Percentiles rank a stretch among this genome's conserved stretches.
Conservation (phyloP, 2,329 filamentous ascomycete species). For the Fusarium temperatum region DNA sequence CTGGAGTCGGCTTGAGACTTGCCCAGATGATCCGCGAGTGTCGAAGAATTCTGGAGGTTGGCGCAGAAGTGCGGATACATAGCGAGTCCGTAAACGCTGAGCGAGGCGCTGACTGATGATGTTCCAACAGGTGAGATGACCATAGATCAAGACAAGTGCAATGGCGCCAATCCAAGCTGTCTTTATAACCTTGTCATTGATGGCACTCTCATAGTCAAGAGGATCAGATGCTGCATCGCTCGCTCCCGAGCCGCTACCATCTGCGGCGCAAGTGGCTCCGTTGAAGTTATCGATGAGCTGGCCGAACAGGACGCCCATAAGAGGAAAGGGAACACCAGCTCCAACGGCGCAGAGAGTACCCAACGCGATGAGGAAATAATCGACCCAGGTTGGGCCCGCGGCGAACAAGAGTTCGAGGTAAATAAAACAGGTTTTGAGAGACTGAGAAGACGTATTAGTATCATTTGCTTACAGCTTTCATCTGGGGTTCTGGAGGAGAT, state of each 20-base stretch:
- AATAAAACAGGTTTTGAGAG: slow-evolving; percentile 18
- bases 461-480: not conserved
- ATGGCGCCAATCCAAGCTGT: slow-evolving; percentile 69
- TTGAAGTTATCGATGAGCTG: slow-evolving; percentile 70
- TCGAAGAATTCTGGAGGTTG: slow-evolving; percentile 71
- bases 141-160: slow-evolving; percentile 70
- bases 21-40: slow-evolving; percentile 63
- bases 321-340: slow-evolving; percentile 68
- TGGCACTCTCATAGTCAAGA: slow-evolving; percentile 50
- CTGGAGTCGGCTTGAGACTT: slow-evolving; percentile 71
- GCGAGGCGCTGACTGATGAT: slow-evolving; percentile 70
- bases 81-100: slow-evolving; percentile 67
- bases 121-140: slow-evolving; percentile 71
- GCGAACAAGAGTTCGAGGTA: slow-evolving; percentile 55
- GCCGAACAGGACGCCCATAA: slow-evolving; percentile 71
- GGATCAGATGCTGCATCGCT: slow-evolving; percentile 30
- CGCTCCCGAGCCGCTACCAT: slow-evolving; percentile 10
- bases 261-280: slow-evolving; percentile 58
- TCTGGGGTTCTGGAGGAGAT: not conserved
- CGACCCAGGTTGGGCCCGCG: slow-evolving; percentile 50
- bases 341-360: slow-evolving; percentile 59
- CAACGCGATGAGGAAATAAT: slow-evolving; percentile 51
- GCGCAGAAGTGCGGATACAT: slow-evolving; percentile 64
- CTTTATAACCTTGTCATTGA: slow-evolving; percentile 66
- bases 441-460: not conserved